These are phyloP conservation scores for Curvularia sp. DNA, from an alignment of 2,329 filamentous ascomycete species.

Conservation along the genomic window DNA sequence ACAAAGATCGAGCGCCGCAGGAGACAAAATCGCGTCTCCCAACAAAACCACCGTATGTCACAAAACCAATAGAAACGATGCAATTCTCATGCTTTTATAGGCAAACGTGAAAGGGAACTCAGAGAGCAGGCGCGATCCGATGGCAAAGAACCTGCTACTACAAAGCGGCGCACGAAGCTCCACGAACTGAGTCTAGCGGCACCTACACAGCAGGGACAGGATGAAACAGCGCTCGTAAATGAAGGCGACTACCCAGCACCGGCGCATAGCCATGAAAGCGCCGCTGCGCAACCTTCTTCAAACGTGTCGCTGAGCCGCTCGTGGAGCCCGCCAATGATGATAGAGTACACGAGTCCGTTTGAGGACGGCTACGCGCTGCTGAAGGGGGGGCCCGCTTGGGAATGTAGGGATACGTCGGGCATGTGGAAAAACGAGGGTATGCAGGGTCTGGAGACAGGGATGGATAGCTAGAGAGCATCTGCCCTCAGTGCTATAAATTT, in stretches of 20 bases:
- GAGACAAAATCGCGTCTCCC: neutral
- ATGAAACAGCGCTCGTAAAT: neutral
- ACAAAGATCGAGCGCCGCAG: neutral
- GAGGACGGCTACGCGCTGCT: conserved; percentile 1
- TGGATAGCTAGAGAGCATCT: neutral
- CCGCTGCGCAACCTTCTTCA: neutral
- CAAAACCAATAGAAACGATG: neutral
- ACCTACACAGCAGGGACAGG: neutral
- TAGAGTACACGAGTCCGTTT: conserved; percentile 3
- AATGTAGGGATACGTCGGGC: neutral
- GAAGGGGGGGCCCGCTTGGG: neutral
- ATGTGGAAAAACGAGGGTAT: neutral
- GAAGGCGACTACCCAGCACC: neutral
- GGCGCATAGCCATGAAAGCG: neutral
- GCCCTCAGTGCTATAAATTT: neutral
- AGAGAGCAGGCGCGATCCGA: neutral
- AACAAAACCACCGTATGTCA: neutral
- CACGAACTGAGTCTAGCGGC: neutral
- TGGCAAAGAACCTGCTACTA: neutral
- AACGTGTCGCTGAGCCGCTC: neutral
- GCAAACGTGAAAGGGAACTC: neutral
- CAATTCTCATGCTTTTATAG: neutral
- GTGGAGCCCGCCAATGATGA: neutral
- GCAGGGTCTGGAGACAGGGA: neutral
- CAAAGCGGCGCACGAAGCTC: neutral